Percentiles rank a stretch among this genome's conserved stretches.
Conservation (phyloP, 805 yeast genomes). For the Candida koratica region DNA sequence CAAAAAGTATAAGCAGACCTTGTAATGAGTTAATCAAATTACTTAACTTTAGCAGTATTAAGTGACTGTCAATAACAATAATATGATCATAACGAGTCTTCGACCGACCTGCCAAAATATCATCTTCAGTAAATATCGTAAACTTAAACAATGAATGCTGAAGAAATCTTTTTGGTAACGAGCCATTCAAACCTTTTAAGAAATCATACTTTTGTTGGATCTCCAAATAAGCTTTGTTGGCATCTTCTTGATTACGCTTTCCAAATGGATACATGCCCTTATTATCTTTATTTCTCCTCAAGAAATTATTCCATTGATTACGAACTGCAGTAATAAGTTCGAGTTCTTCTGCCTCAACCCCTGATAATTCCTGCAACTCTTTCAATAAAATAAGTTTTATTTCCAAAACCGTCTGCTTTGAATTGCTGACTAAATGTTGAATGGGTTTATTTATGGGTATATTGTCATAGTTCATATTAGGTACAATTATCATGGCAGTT, state of each 20-base stretch:
- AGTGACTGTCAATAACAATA: slow-evolving; percentile 5
- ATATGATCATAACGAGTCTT: neutral
- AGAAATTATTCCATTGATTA: too few species aligned
- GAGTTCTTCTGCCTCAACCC: neutral
- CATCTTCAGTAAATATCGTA: slow-evolving; percentile 5
- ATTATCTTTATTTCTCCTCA: neutral
- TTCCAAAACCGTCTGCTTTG: neutral
- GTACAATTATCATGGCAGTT: slow-evolving; percentile 9
- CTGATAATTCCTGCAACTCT: neutral
- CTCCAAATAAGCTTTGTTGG: neutral
- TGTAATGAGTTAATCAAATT: neutral
- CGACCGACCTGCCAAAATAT: neutral
- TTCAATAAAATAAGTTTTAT: neutral
- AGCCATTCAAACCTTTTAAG: neutral
- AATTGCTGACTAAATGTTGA: neutral
- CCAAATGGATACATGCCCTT: neutral
- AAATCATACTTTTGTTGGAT: neutral
- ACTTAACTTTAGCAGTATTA: neutral
- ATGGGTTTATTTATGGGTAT: neutral
- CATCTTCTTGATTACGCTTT: neutral
- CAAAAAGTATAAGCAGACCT: neutral
- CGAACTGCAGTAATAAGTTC: neutral
- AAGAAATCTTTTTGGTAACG: neutral
- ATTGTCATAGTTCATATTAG: slow-evolving; percentile 7
- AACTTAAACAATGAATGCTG: slow-evolving; percentile 3